Percentiles rank a stretch among this genome's conserved stretches.
Conservation (phyloP, 148 eudicot genomes). For the Amaranthus cruentus region DNA sequence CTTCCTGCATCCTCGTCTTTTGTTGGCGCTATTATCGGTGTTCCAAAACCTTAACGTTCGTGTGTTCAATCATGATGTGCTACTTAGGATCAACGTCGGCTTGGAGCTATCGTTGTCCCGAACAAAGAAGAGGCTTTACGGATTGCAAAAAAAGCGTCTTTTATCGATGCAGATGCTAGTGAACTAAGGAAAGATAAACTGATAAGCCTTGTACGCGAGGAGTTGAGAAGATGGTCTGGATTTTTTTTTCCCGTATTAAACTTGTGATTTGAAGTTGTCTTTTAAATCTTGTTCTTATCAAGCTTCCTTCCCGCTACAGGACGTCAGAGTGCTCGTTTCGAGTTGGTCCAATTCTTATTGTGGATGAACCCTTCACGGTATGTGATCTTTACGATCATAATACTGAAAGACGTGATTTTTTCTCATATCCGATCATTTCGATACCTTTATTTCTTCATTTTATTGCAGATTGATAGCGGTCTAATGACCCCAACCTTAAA, state of each 20-base stretch:
- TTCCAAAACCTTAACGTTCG: not conserved
- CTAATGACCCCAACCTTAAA: conserved; percentile 94
- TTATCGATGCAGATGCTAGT: conserved; percentile 36
- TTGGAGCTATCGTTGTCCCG: conserved; percentile 89
- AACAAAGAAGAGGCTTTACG: conserved; percentile 64
- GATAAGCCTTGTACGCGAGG: conserved; percentile 45
- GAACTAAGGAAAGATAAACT: conserved; percentile 53
- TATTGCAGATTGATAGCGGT: conserved; percentile 81
- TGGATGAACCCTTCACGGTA: conserved; percentile 91
- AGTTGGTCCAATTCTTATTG: conserved; percentile 73
- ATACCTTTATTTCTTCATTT: not conserved
- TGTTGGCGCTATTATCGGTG: not conserved
- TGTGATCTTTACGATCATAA: conserved; percentile 4
- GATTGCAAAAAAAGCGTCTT: conserved; percentile 46
- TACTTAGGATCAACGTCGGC: conserved; percentile 75
- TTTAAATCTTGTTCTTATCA: not conserved
- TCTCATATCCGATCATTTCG: not conserved
- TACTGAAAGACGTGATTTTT: not conserved
- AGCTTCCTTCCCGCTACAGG: conserved; percentile 39
- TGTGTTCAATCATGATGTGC: not conserved
- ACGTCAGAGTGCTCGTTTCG: conserved; percentile 67
- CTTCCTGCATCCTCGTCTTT: not conserved
- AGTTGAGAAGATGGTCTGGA: conserved; percentile 63
- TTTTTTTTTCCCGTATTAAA: not conserved
- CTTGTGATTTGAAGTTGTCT: not conserved